Conservation (phyloP, 2,329 filamentous ascomycete species). For the Nigrospora osmanthi region DNA sequence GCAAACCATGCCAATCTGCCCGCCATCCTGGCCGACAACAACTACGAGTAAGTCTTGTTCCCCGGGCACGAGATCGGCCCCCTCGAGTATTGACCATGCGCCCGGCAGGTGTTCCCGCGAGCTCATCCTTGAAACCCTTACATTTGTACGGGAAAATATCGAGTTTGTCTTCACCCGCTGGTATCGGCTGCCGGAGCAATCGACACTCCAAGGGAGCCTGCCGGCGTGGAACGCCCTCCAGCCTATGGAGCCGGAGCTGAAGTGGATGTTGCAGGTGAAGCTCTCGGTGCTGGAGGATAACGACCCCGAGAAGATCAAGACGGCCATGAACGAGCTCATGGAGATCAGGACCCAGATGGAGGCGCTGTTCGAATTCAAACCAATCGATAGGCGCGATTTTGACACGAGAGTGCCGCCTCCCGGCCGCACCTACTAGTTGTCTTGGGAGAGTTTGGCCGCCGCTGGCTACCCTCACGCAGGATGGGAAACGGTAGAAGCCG, state of each 20-base stretch:
- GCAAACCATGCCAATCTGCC: slow-evolving; percentile 40
- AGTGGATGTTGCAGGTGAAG: slow-evolving; percentile 50
- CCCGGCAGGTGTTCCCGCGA: slow-evolving; percentile 19
- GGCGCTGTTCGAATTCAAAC: slow-evolving; percentile 76
- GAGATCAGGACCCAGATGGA: slow-evolving; percentile 61
- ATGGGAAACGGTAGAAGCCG: too few relatives aligned
- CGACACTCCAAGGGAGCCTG: slow-evolving; percentile 22
- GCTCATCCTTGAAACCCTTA: slow-evolving; percentile 43
- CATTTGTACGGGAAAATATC: slow-evolving; percentile 44
- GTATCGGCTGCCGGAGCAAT: slow-evolving; percentile 28
- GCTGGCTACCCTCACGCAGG: too few relatives aligned
- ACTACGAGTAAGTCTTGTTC: slow-evolving; percentile 35
- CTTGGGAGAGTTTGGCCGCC: too few relatives aligned
- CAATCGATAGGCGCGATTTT: slow-evolving; percentile 45
- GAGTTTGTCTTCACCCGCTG: slow-evolving; percentile 45
- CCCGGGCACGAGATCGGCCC: background rate
- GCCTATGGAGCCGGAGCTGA: slow-evolving; percentile 38
- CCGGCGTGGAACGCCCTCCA: slow-evolving; percentile 39
- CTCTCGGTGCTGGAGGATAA: slow-evolving; percentile 47
- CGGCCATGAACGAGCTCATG: slow-evolving; percentile 44
- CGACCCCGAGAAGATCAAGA: slow-evolving; percentile 48
- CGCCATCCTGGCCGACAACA: slow-evolving; percentile 41
- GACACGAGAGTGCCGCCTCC: slow-evolving; percentile 16
- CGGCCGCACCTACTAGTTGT: too few relatives aligned
- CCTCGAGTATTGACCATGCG: too few relatives aligned